phyloP scores from a whole-genome alignment of 148 eudicot genomes.

The Fagopyrum esculentum region DNA sequence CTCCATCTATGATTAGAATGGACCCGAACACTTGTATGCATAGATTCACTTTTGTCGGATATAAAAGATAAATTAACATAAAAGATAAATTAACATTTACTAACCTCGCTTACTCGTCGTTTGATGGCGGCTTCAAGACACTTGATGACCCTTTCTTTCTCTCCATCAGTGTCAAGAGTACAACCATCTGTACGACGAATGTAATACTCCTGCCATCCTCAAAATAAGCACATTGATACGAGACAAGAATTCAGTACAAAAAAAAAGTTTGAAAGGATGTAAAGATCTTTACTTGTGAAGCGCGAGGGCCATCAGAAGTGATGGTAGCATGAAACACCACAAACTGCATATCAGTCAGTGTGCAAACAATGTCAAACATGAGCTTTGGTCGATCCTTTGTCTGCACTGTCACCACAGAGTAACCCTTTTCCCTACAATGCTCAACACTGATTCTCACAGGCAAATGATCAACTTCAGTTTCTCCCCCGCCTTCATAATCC shows the following conservation, averaged over 20 bases:
- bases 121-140: conserved; percentile 84
- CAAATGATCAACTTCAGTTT: conserved; percentile 19
- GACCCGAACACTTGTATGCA: too few relatives aligned
- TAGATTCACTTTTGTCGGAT: too few relatives aligned
- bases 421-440: conserved; percentile 63
- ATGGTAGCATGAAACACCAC: conserved; percentile 75
- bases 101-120: conserved; percentile 70
- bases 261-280: background rate
- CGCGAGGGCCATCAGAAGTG: conserved; percentile 49
- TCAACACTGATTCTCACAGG: conserved; percentile 38
- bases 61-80: too few relatives aligned
- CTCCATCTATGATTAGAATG: too few relatives aligned
- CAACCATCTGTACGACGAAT: conserved; percentile 69
- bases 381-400: conserved; percentile 70
- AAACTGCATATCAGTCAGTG: conserved; percentile 79
- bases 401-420: conserved; percentile 52
- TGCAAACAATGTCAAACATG: conserved; percentile 85
- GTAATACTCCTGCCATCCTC: conserved; percentile 53
- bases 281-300: conserved; percentile 47
- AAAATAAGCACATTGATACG: background rate
- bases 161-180: conserved; percentile 50
- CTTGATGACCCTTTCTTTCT: conserved; percentile 59
- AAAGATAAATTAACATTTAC: background rate
- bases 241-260: background rate
- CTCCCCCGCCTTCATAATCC: conserved; percentile 49